A percentile compares a stretch with the other conserved stretches of the same genome.
Conservation (phyloP, 2,329 filamentous ascomycete species). For the Colletotrichum theobromicola region DNA sequence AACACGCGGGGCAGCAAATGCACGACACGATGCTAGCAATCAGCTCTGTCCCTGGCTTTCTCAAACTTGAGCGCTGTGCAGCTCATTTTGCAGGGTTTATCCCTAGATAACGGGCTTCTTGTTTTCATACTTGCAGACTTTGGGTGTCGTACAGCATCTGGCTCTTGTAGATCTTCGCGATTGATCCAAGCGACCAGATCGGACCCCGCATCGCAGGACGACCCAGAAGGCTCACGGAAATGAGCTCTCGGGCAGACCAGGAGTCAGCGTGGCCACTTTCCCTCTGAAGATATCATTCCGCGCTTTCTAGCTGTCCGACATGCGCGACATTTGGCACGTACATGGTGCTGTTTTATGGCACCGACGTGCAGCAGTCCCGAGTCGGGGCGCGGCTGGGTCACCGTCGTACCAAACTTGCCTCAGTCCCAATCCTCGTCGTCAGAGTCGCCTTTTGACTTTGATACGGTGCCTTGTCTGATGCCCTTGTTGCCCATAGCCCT, state of each 20-base stretch:
- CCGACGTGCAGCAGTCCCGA: background rate
- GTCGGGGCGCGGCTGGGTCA: background rate
- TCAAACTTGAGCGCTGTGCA: background rate
- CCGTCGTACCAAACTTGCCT: conserved; percentile 19
- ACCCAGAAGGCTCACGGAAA: background rate
- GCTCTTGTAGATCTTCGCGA: background rate
- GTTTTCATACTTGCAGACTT: background rate
- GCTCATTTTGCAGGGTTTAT: background rate
- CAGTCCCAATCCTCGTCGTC: conserved; percentile 69
- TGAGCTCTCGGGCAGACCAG: background rate
- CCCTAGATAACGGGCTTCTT: background rate
- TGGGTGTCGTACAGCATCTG: background rate
- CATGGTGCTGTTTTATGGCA: background rate
- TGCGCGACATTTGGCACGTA: background rate
- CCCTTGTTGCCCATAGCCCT: conserved; percentile 55
- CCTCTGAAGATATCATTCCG: background rate
- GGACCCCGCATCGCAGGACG: background rate
- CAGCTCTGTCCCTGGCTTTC: background rate
- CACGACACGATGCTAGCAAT: background rate
- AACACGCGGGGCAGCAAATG: background rate
- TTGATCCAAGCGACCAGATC: background rate
- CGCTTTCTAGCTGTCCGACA: background rate
- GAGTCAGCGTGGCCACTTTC: background rate
- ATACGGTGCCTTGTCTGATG: conserved; percentile 56
- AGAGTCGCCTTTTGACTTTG: conserved; percentile 44